Conservation (phyloP, 2,329 filamentous ascomycete species). For the Nemania sp. region DNA sequence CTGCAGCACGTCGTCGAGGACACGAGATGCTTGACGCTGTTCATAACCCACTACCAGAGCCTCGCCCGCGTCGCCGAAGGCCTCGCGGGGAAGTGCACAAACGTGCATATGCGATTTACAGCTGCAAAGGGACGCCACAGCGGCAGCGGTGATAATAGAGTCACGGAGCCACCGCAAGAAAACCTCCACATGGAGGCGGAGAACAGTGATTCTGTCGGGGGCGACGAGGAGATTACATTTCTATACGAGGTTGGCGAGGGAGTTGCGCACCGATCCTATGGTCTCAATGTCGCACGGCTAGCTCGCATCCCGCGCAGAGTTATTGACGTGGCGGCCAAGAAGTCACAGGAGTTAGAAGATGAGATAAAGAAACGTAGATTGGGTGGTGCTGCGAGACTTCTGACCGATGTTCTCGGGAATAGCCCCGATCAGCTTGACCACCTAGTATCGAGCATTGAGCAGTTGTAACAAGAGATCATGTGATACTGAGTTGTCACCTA, state of each 20-base stretch:
- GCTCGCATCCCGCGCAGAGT: conserved; percentile 79
- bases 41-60: conserved; percentile 97
- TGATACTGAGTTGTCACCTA: not conserved
- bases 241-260: conserved; percentile 91
- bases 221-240: conserved; percentile 84
- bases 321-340: conserved; percentile 76
- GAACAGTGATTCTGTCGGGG: conserved; percentile 46
- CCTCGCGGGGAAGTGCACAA: conserved; percentile 70
- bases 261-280: conserved; percentile 91
- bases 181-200: conserved; percentile 38
- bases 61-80: conserved; percentile 72
- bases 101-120: conserved; percentile 93
- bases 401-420: conserved; percentile 48
- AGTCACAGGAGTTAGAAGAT: conserved; percentile 80
- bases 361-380: conserved; percentile 69
- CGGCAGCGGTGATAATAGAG: not conserved
- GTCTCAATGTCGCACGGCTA: conserved; percentile 87
- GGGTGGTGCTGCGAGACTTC: conserved; percentile 49
- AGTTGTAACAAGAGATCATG: conserved; percentile 50
- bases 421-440: conserved; percentile 54
- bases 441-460: conserved; percentile 61
- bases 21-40: conserved; percentile 78
- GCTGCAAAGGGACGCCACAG: conserved; percentile 37
- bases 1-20: conserved; percentile 81
- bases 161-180: conserved; percentile 25